Evolutionary conservation across 768 basidiomycete genomes (phyloP).

Genomic region (Rhizopogon sp.): DNA sequence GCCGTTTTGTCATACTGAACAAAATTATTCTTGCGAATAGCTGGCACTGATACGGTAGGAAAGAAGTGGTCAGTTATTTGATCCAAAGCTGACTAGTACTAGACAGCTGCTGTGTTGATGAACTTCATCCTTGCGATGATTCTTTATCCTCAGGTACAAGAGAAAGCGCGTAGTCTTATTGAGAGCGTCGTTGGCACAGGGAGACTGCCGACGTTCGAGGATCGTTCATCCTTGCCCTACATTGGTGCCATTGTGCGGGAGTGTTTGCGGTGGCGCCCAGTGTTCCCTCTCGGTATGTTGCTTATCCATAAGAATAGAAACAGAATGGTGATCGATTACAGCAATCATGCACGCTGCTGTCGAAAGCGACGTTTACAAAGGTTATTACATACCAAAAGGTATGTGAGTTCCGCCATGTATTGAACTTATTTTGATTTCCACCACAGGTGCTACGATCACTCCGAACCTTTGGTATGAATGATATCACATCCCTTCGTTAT

Average conservation of each 20-base stretch:
- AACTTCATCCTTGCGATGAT: slow-evolving; percentile 10
- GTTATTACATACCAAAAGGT: slow-evolving; percentile 2
- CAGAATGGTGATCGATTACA: background rate
- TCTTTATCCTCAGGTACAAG: slow-evolving; percentile 6
- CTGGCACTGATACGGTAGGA: slow-evolving; percentile 1
- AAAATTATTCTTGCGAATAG: background rate
- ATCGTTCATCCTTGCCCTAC: slow-evolving; percentile 9
- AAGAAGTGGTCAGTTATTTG: background rate
- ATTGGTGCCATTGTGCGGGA: slow-evolving; percentile 10
- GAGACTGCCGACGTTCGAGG: slow-evolving; percentile 7
- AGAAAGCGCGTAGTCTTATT: slow-evolving; percentile 8
- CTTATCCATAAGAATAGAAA: background rate
- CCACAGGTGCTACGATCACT: background rate
- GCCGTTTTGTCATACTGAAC: background rate
- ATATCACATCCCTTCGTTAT: background rate
- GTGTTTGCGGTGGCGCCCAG: background rate
- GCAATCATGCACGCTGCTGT: background rate
- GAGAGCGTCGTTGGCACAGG: slow-evolving; percentile 7
- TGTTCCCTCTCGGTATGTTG: background rate
- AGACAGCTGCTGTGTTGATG: slow-evolving; percentile 1
- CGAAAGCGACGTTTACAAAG: slow-evolving; percentile 1
- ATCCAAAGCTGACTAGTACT: background rate
- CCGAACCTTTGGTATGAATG: slow-evolving; percentile 1
- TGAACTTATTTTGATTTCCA: background rate
- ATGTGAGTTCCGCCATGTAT: background rate